Base-by-base conservation (phyloP, 352 stramenopile species). In the Globisporangium carolinianum region DNA sequence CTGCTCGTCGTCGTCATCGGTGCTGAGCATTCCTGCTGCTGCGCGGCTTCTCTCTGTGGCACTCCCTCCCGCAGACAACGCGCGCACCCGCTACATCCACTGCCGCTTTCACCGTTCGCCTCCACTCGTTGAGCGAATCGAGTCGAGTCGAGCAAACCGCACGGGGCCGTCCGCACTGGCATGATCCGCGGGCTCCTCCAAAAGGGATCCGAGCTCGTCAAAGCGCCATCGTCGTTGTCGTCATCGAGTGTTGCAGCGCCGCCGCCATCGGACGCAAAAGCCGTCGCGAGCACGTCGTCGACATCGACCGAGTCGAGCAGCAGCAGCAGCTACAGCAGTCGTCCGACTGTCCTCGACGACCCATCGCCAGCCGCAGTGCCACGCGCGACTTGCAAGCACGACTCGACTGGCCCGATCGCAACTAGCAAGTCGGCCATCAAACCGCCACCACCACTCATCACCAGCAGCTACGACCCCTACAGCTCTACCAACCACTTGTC, bases 131-230 rank as follows among this genome's bases (percentile, higher is more conserved):
- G 24, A 32, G 24, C 24, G 24, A 32, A 32, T 32, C 2, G 24
- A 32, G 24, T 32, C 24, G 24, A 32, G 24, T 3, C 24, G 24
- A 32, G 24, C 24, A 32, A 32, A 32, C 24, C 24, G 24, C 24
- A 32, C 24, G 24, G 24, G 24, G 24, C 24, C 24, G 24, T 32
- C 24, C 24, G 24, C 24, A 32, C 46, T 60, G n/a, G 46, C 15
- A 64, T 65, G 53, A 65, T 65, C 59, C 59, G 59, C 32, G 59
- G 59, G 24, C 58, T 65, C n/a, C 47, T 65, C 24, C 53, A 65
- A n/a, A 63, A 63, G 15, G 47, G 58, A 49, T 49, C 45, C 51
- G 51, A 53, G 18, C 46, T 52, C 41, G 50, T 17, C 32, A 60
- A 52, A 39, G 39, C 11, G 15, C n/a, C 11, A 4, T n/a, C 41